These are phyloP conservation scores for Nicotiana undulata DNA, from an alignment of 257 asterid species.

Conservation along the genomic window DNA sequence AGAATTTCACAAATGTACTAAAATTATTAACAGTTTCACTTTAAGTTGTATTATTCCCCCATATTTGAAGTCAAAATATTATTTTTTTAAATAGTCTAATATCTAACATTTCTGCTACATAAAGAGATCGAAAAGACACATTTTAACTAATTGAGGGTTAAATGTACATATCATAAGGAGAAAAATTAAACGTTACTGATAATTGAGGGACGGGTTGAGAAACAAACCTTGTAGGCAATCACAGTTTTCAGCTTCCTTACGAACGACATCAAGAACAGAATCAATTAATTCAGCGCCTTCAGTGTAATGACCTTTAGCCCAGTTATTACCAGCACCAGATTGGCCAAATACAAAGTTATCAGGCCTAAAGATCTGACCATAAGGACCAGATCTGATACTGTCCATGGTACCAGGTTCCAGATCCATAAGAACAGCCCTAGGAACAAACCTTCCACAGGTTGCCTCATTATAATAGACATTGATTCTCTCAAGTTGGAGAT, in stretches of 20 bases:
- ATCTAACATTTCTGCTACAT: no score
- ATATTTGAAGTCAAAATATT: no score
- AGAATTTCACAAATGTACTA: no score
- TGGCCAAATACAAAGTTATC: constrained; percentile 5
- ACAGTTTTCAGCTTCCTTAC: constrained; percentile 8
- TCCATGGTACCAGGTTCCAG: not conserved
- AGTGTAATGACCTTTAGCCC: constrained; percentile 6
- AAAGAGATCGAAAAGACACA: no score
- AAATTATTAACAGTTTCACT: no score
- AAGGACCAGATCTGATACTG: constrained; percentile 2
- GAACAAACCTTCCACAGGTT: not conserved
- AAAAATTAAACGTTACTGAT: no score
- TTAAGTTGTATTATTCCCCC: no score
- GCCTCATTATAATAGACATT: constrained; percentile 7
- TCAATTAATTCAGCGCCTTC: constrained; percentile 3
- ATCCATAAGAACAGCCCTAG: constrained; percentile 3
- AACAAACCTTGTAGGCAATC: constrained; percentile 2
- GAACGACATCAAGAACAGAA: not conserved
- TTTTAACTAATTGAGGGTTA: no score
- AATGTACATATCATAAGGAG: no score
- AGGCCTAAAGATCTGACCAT: not conserved
- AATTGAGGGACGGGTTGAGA: not conserved
- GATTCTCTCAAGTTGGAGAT: constrained; percentile 3
- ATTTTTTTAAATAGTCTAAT: no score
- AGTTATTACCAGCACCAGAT: constrained; percentile 4